Evolutionary conservation across 306 rosid genomes (phyloP).

Genomic region (Dalbergia cultrata): DNA sequence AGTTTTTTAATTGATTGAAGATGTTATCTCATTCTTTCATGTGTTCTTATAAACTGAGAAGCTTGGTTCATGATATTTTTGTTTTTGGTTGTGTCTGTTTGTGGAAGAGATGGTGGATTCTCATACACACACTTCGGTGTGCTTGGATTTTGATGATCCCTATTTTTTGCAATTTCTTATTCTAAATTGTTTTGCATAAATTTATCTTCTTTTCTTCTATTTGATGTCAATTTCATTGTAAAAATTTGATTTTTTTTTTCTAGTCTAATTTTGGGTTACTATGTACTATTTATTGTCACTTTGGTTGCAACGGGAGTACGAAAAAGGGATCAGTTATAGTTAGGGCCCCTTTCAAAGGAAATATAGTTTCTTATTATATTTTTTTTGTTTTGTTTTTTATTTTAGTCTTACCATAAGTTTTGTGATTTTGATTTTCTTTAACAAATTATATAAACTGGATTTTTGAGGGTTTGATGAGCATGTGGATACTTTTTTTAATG

Average conservation of each 20-base stretch:
- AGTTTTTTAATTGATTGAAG: constrained; percentile 16
- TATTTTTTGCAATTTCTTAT: neutral
- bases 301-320: neutral
- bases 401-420: neutral
- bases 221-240: constrained; percentile 4
- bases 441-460: neutral
- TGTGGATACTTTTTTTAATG: constrained; percentile 1
- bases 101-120: constrained; percentile 82
- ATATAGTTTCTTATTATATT: neutral
- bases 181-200: constrained; percentile 12
- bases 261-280: neutral
- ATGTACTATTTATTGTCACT: constrained; percentile 14
- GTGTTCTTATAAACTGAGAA: constrained; percentile 22
- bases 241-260: neutral
- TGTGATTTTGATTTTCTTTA: neutral
- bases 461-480: neutral
- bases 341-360: neutral
- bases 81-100: constrained; percentile 2
- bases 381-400: constrained; percentile 37
- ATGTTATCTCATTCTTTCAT: neutral
- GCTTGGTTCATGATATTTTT: constrained; percentile 31
- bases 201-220: constrained; percentile 25
- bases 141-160: neutral
- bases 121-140: neutral
- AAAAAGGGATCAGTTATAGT: constrained; percentile 23